phyloP scores from a whole-genome alignment of 148 eudicot species.

The Polygonum maritimum region DNA sequence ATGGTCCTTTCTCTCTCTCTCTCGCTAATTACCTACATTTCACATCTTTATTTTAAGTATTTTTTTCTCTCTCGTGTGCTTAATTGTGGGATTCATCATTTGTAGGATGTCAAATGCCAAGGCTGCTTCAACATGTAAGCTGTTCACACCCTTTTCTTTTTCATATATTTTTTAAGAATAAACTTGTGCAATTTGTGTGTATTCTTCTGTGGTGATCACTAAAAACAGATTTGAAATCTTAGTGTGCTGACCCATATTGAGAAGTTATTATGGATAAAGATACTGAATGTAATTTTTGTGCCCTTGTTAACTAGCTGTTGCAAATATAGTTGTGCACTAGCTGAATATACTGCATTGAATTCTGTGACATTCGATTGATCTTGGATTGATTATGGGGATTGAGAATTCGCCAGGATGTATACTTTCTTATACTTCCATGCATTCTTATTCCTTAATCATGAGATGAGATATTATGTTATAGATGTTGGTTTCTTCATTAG shows the following conservation, averaged over 20 bases:
- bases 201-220: not conserved
- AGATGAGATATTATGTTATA: not conserved
- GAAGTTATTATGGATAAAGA: not conserved
- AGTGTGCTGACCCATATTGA: not conserved
- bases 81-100: not conserved
- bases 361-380: not conserved
- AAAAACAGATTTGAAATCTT: not conserved
- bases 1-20: not conserved
- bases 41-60: not conserved
- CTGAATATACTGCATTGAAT: not conserved
- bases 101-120: slow-evolving; percentile 14
- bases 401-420: not conserved
- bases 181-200: not conserved
- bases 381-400: not conserved
- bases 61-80: not conserved
- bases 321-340: not conserved
- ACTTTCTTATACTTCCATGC: not conserved
- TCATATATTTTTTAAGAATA: too few relatives aligned
- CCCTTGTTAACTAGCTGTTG: not conserved
- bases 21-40: not conserved
- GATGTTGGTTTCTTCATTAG: not conserved
- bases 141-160: too few relatives aligned
- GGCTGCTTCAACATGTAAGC: slow-evolving; percentile 11
- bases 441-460: not conserved
- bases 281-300: not conserved